These are phyloP conservation scores for Candida mesenterica DNA, from an alignment of 1,139 yeast genomes.

Conservation along the genomic window DNA sequence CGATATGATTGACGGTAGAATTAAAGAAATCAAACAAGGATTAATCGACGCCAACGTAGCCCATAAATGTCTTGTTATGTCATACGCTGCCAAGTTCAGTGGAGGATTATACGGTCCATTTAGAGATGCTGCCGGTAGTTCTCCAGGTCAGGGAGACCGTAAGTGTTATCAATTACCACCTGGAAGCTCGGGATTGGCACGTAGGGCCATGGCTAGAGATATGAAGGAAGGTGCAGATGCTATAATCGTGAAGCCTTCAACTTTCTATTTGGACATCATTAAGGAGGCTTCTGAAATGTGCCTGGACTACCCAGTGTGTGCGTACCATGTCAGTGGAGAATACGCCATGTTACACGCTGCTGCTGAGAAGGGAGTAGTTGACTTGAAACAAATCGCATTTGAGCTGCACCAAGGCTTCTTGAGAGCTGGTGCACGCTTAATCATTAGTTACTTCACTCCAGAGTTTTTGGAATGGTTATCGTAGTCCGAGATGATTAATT, in stretches of 20 bases:
- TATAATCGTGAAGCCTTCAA: slow-evolving; percentile 93
- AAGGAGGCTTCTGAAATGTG: slow-evolving; percentile 84
- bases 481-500: slow-evolving; percentile 14
- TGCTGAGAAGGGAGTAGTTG: slow-evolving; percentile 92
- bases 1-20: slow-evolving; percentile 97
- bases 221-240: slow-evolving; percentile 94
- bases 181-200: slow-evolving; percentile 90
- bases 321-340: slow-evolving; percentile 97
- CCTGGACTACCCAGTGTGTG: slow-evolving; percentile 83
- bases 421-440: slow-evolving; percentile 93
- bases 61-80: slow-evolving; percentile 84
- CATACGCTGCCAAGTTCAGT: slow-evolving; percentile 91
- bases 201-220: slow-evolving; percentile 85
- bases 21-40: slow-evolving; percentile 83
- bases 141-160: slow-evolving; percentile 89
- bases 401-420: slow-evolving; percentile 90
- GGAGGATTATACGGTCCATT: slow-evolving; percentile 95
- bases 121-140: slow-evolving; percentile 94
- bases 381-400: slow-evolving; percentile 83
- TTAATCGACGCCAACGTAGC: slow-evolving; percentile 81
- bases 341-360: slow-evolving; percentile 98
- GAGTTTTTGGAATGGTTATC: slow-evolving; percentile 91
- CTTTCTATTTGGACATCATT: slow-evolving; percentile 88
- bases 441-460: slow-evolving; percentile 93
- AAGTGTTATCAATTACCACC: slow-evolving; percentile 91